These are phyloP conservation scores for Gardenia jasminoides DNA, from an alignment of 257 asterid genomes.

Conservation along the genomic window DNA sequence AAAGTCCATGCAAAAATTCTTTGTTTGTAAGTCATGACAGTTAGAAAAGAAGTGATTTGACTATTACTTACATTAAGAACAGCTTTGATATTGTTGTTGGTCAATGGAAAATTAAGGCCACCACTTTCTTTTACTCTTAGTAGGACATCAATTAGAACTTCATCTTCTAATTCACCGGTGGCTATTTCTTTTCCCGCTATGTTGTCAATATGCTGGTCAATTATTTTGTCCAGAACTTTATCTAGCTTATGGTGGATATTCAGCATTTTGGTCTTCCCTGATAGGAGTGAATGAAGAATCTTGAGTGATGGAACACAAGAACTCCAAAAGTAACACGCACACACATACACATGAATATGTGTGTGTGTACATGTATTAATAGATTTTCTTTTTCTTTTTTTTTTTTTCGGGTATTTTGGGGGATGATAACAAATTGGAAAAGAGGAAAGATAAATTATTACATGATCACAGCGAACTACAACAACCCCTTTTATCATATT, in stretches of 20 bases:
- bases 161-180: not conserved
- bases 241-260: not conserved
- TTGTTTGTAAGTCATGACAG: too few relatives aligned
- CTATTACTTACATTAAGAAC: too few relatives aligned
- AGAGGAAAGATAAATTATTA: too few relatives aligned
- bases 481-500: too few relatives aligned
- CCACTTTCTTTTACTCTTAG: not conserved
- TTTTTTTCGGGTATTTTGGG: too few relatives aligned
- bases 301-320: constrained; percentile 5
- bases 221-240: not conserved
- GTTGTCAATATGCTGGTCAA: not conserved
- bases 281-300: constrained; percentile 16
- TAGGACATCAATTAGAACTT: not conserved
- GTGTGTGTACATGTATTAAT: too few relatives aligned
- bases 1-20: not conserved
- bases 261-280: not conserved
- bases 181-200: not conserved
- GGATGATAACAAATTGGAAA: too few relatives aligned
- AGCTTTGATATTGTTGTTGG: constrained; percentile 25
- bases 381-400: too few relatives aligned
- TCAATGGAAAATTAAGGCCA: constrained; percentile 3
- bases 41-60: too few relatives aligned
- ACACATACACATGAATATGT: too few relatives aligned
- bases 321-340: too few relatives aligned
- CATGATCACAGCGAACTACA: too few relatives aligned